Evolutionary conservation across 805 yeast genomes (phyloP), one percentile per base, ranked within the genome.

Genomic region (Wickerhamomyces canadensis): DNA sequence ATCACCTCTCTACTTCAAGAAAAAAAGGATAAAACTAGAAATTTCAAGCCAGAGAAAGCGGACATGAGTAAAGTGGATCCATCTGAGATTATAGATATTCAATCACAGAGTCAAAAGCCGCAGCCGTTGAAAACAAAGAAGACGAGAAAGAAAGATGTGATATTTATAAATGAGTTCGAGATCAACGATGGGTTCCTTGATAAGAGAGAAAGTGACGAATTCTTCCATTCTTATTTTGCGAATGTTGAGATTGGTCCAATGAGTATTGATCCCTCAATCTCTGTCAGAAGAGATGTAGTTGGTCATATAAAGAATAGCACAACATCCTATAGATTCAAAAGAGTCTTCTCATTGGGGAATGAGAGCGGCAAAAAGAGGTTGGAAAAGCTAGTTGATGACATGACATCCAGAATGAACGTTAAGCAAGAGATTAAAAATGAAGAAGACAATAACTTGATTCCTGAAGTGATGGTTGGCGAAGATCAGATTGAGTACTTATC

Each of bases 141-240:
- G 9, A 27, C 6, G 14, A 27, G 4, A 8, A 29, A 42, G 11
- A 34, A 17, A 15, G 55, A 54, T 35, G 12, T 11, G 2, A 5
- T 49, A 11, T 41, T 36, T 5, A 23, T 38, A 1, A 31, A 15
- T 8, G 27, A 33, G 0, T 43, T 51, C 24, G 32, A 23, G 4
- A 36, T 31, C 2, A 27, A 27, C 5, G 52, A 48, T n/a, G 58
- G 58, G 1, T 46, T 45, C 21, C 33, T 54, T 9, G 43, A 38
- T 2, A 40, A 25, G 2, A 17, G 31, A 5, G 56, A 52, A 19
- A 29, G 34, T 6, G 37, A 33, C 4, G 42, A 41, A n/a, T 52
- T 52, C 31, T 40, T 49, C 26, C 38, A 48, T 10, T 38, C 31
- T 11, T 42, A 39, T 27, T 41, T 35, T 19, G 36, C 44, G 8